Evolutionary conservation across 805 yeast species (phyloP).

Genomic region (Maudiozyma bulderi): DNA sequence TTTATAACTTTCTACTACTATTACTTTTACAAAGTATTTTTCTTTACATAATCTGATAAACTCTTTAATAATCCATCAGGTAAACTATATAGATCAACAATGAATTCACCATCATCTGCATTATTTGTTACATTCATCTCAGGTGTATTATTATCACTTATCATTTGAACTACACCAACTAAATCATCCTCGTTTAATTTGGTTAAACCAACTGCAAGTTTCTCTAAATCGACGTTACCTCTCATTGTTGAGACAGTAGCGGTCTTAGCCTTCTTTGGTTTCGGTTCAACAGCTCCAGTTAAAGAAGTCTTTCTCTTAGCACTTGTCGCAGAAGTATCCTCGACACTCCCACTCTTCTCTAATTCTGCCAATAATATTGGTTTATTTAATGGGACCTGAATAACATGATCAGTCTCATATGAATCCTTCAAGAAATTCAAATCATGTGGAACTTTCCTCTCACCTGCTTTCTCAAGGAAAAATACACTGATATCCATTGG

Average conservation of each 20-base stretch:
- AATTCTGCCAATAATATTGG: constrained; percentile 63
- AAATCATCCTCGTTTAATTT: constrained; percentile 86
- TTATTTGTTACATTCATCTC: constrained; percentile 95
- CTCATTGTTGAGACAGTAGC: constrained; percentile 39
- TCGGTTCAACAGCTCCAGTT: constrained; percentile 24
- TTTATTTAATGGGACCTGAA: constrained; percentile 68
- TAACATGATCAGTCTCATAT: constrained; percentile 68
- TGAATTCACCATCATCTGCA: constrained; percentile 93
- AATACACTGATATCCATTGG: constrained; percentile 75
- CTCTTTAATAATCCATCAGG: constrained; percentile 88
- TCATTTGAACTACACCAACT: constrained; percentile 94
- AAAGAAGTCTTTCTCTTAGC: constrained; percentile 18
- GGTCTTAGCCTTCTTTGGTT: constrained; percentile 43
- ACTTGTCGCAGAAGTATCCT: constrained; percentile 31
- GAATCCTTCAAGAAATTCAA: constrained; percentile 73
- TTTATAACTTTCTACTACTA: no score
- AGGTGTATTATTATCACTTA: constrained; percentile 87
- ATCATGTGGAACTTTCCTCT: constrained; percentile 78
- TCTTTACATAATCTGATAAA: constrained; percentile 89
- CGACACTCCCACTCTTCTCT: constrained; percentile 76
- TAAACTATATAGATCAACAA: constrained; percentile 88
- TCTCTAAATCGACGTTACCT: constrained; percentile 78
- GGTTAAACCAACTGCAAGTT: constrained; percentile 80
- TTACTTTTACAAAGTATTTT: constrained; percentile 36
- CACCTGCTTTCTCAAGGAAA: constrained; percentile 83